Conservation (phyloP, 169 alveolate genomes). For the Plasmodium gaboni region DNA sequence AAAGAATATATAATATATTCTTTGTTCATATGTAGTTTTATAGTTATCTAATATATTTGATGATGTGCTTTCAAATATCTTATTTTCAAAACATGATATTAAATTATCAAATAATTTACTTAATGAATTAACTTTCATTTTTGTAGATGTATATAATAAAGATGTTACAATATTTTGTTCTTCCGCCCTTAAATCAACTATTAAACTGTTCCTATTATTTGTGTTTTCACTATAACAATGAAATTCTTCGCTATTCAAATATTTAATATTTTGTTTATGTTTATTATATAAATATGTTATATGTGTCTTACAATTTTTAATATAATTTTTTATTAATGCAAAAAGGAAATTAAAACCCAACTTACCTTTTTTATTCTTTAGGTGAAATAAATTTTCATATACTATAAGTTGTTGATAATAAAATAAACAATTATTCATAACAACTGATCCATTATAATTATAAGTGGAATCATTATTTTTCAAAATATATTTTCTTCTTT, state of each 20-base stretch:
- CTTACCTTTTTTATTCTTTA: neutral
- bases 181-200: slow-evolving; percentile 52
- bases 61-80: slow-evolving; percentile 18
- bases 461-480: neutral
- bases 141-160: slow-evolving; percentile 43
- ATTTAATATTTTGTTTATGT: slow-evolving; percentile 4
- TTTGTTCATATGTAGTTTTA: slow-evolving; percentile 40
- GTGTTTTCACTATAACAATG: slow-evolving; percentile 7
- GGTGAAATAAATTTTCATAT: slow-evolving; percentile 13
- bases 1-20: slow-evolving; percentile 47
- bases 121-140: slow-evolving; percentile 34
- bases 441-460: slow-evolving; percentile 21
- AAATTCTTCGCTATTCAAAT: slow-evolving; percentile 1
- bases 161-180: slow-evolving; percentile 63
- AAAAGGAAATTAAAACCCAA: slow-evolving; percentile 24
- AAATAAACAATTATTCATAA: slow-evolving; percentile 49
- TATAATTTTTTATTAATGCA: slow-evolving; percentile 13
- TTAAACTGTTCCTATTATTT: neutral
- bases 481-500: neutral
- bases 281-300: slow-evolving; percentile 14
- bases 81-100: slow-evolving; percentile 23
- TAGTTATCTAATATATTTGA: slow-evolving; percentile 11
- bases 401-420: slow-evolving; percentile 49
- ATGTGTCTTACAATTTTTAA: slow-evolving; percentile 31
- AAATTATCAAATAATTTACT: slow-evolving; percentile 38